phyloP scores from a whole-genome alignment of 805 yeast species.

The Lipomyces mesembrius region DNA sequence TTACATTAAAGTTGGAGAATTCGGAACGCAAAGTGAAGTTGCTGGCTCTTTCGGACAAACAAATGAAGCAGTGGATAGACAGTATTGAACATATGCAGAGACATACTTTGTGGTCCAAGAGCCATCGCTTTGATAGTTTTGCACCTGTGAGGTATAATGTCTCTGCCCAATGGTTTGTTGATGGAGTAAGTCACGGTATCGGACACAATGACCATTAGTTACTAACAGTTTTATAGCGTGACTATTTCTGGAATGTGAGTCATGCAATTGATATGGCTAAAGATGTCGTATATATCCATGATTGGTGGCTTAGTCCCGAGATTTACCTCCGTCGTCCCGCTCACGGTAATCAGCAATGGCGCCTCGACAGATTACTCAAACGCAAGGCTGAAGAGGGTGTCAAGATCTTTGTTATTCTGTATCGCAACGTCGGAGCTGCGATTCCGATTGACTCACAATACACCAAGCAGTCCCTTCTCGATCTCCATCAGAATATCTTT shows the following conservation, averaged over 20 bases:
- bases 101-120: constrained; percentile 71
- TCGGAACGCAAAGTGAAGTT: constrained; percentile 78
- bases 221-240: constrained; percentile 52
- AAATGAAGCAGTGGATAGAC: constrained; percentile 73
- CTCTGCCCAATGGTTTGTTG: constrained; percentile 96
- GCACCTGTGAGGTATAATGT: constrained; percentile 88
- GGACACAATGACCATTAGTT: neutral
- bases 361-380: constrained; percentile 85
- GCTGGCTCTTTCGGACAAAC: constrained; percentile 66
- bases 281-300: constrained; percentile 92
- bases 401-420: constrained; percentile 86
- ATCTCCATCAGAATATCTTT: constrained; percentile 82
- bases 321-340: constrained; percentile 91
- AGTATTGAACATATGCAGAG: constrained; percentile 72
- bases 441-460: constrained; percentile 93
- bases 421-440: constrained; percentile 90
- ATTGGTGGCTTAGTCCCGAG: constrained; percentile 99
- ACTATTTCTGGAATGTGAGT: constrained; percentile 94
- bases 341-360: constrained; percentile 90
- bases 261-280: constrained; percentile 91
- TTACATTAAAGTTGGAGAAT: constrained; percentile 57
- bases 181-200: constrained; percentile 53
- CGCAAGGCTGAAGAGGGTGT: constrained; percentile 94
- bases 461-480: constrained; percentile 90
- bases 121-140: constrained; percentile 82